A percentile compares a stretch with the other conserved stretches of the same genome.
phyloP scores from a whole-genome alignment of 1,139 yeast genomes.

The Saccharomycopsis hybrid region DNA sequence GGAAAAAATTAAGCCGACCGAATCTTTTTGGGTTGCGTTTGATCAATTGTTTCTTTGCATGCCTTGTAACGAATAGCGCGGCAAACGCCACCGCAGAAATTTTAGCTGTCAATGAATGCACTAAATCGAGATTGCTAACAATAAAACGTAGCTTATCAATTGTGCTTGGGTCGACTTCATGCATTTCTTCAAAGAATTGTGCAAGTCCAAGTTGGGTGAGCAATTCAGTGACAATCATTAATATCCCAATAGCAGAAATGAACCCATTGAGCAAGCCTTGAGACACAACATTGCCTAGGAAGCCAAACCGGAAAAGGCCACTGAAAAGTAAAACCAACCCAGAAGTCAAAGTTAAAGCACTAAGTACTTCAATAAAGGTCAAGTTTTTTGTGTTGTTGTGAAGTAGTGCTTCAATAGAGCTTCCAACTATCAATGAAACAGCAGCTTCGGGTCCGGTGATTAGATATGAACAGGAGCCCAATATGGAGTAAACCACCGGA shows the following conservation, averaged over 20 bases:
- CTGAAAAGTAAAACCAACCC: constrained; percentile 70
- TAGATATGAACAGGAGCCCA: constrained; percentile 94
- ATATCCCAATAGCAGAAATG: constrained; percentile 87
- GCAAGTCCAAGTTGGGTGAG: constrained; percentile 70
- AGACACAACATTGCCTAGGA: constrained; percentile 78
- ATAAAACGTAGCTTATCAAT: constrained; percentile 44
- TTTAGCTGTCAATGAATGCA: constrained; percentile 37
- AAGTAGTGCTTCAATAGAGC: constrained; percentile 62
- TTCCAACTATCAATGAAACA: constrained; percentile 83
- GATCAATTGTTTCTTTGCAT: constrained; percentile 31
- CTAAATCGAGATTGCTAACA: constrained; percentile 26
- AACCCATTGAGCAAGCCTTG: constrained; percentile 85
- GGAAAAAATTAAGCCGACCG: constrained; percentile 38
- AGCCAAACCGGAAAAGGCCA: constrained; percentile 82
- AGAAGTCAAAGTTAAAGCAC: constrained; percentile 66
- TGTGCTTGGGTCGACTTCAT: constrained; percentile 46
- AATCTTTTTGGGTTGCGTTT: constrained; percentile 22
- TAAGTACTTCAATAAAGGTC: constrained; percentile 60
- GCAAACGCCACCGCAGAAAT: constrained; percentile 38
- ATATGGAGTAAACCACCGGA: constrained; percentile 71
- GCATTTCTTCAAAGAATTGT: constrained; percentile 20
- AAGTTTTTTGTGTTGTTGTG: constrained; percentile 25
- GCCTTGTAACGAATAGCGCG: constrained; percentile 32
- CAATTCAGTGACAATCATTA: constrained; percentile 75
- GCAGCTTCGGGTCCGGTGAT: constrained; percentile 97